Evolutionary conservation across 2,329 filamentous ascomycete species (phyloP).

Genomic region (Colletotrichum viniferum): DNA sequence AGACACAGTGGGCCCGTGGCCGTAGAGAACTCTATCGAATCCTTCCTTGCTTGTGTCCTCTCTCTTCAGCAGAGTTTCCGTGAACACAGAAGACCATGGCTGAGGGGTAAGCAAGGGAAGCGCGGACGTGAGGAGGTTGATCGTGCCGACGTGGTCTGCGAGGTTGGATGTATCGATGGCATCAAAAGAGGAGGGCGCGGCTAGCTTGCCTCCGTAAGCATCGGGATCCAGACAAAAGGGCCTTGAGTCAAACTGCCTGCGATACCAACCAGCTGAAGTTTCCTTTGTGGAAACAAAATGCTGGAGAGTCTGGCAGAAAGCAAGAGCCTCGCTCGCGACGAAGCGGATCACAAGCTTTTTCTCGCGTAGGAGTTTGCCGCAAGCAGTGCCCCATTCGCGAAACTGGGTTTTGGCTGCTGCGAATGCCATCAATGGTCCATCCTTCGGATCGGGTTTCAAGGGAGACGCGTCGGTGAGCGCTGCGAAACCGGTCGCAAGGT

Average conservation of each 20-base stretch:
- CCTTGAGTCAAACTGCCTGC: constrained; percentile 41
- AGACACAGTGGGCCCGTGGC: constrained; percentile 49
- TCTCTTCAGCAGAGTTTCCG: constrained; percentile 19
- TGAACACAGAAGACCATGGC: constrained; percentile 53
- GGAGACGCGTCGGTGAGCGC: constrained; percentile 43
- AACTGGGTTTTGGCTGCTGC: constrained; percentile 50
- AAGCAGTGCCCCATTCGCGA: constrained; percentile 44
- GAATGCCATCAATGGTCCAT: constrained; percentile 28
- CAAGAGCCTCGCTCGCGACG: constrained; percentile 50
- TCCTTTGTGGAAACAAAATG: constrained; percentile 32
- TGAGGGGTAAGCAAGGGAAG: constrained; percentile 49
- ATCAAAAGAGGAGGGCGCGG: constrained; percentile 52
- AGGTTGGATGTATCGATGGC: constrained; percentile 59
- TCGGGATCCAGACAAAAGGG: constrained; percentile 44
- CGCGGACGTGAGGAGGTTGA: constrained; percentile 45
- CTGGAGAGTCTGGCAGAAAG: constrained; percentile 58
- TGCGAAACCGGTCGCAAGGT: constrained; percentile 55
- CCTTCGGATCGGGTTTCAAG: constrained; percentile 28
- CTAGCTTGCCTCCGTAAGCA: constrained; percentile 39
- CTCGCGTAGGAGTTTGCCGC: constrained; percentile 34
- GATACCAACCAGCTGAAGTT: constrained; percentile 44
- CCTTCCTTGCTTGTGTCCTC: constrained; percentile 30
- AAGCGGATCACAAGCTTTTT: constrained; percentile 45
- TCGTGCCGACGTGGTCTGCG: constrained; percentile 40
- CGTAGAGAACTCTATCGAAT: constrained; percentile 48